Base-by-base conservation (phyloP, 768 basidiomycete species). In the Rhizopogon sp. region DNA sequence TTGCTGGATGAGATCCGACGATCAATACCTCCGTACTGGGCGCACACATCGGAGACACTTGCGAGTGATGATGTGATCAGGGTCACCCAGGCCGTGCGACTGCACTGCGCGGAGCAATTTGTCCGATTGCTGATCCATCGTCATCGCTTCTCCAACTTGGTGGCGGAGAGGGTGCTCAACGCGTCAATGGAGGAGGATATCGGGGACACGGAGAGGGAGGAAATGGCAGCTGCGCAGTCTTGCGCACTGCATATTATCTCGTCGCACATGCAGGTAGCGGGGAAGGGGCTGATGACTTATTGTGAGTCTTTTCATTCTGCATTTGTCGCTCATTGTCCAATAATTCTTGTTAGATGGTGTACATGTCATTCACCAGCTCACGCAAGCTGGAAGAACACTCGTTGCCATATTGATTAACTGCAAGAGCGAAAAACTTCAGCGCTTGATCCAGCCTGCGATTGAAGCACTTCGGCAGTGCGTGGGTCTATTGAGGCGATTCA, bases 281-380 rank as follows among this genome's bases (percentile, higher is more conserved):
- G 87, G 72, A 88, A 88, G 74, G 84, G 93, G 57, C 62, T 95
- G 62, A 95, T 97, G 93, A 95, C 93, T 5, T 97, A 94, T 63
- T 96, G 91, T 93, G 62, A 72, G 91, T 79, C 39, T 60, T 43
- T 55, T 50, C 41, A 46, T 54, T 39, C 52, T 41, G 58, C 25
- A 25, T 25, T 25, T 25, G 35, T 56, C 39, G 25, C 49, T 35
- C 40, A 52, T 57, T 51, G 51, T 56, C 50, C 54, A 44, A 60
- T 57, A 56, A 52, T 58, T 55, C 47, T 54, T 6, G 29, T 4
- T 64, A 94, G 92, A 93, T 69, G 93, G 93, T 2, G 93, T 96
- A 1, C 93, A 95, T 67, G 93, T 95, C 56, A 96, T 97, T 44
- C 93, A 97, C 66, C 94, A 97, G 68, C 75, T 96, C 56, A 95